Percentiles rank a stretch among this genome's conserved stretches.
phyloP scores from a whole-genome alignment of 1,284 basidiomycete genomes.

The Mycocalia duriaeana region DNA sequence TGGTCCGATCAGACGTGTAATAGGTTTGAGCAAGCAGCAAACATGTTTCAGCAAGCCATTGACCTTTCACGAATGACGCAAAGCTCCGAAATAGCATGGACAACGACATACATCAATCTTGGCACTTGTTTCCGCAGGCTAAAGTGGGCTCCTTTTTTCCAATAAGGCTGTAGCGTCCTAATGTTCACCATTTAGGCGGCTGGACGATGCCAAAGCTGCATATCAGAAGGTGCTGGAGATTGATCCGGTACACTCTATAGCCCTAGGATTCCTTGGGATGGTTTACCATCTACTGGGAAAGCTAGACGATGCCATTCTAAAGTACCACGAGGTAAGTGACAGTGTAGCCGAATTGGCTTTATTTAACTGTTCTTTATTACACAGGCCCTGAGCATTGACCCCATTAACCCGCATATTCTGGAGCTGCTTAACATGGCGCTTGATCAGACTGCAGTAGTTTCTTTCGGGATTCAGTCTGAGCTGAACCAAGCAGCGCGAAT shows the following conservation, averaged over 20 bases:
- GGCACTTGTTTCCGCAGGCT: conserved; percentile 83
- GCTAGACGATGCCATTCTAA: conserved; percentile 74
- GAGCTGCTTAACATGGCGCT: conserved; percentile 84
- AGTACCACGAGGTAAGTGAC: conserved; percentile 77
- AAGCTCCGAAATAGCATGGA: conserved; percentile 80
- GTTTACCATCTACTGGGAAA: conserved; percentile 73
- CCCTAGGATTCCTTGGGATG: conserved; percentile 81
- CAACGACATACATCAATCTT: conserved; percentile 84
- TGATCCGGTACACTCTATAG: conserved; percentile 73
- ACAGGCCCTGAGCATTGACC: conserved; percentile 78
- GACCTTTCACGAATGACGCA: conserved; percentile 77
- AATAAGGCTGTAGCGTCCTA: conserved; percentile 39
- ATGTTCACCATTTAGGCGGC: conserved; percentile 42
- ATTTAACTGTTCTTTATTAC: conserved; percentile 1
- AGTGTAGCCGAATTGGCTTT: too few species aligned
- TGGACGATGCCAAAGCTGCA: conserved; percentile 62
- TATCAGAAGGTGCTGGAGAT: conserved; percentile 79
- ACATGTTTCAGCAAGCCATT: conserved; percentile 70
- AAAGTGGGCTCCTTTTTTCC: conserved; percentile 39
- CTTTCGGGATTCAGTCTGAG: conserved; percentile 12
- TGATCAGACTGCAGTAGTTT: conserved; percentile 38
- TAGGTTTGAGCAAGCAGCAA: conserved; percentile 68
- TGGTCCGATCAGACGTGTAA: too few species aligned
- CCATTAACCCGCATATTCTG: conserved; percentile 82
- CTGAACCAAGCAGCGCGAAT: conserved; percentile 17